Base-by-base conservation (phyloP, 1,284 basidiomycete species). In the Cutaneotrichosporon daszewskae region DNA sequence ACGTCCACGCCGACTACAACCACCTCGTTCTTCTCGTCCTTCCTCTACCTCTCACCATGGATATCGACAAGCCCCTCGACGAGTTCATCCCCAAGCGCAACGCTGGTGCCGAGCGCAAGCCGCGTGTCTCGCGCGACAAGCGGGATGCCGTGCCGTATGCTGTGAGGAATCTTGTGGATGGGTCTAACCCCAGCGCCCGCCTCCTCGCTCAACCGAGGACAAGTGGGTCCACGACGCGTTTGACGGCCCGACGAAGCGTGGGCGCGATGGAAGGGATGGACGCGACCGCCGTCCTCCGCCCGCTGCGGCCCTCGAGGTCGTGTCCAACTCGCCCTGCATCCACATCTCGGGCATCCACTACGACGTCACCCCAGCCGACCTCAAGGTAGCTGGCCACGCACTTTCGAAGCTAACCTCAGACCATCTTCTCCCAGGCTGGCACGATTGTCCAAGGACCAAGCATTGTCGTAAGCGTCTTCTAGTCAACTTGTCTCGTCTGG, bases 391-490 rank as follows among this genome's bases (percentile, higher is more conserved):
- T 11, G 14, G 6, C 10, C 12, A 1, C 32, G 14, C 23, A 23
- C 12, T 13, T 16, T 13, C 9, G 11, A 9, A 20, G 26, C 44
- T 40, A 20, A 36, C 29, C 5, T 9, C 34, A 94, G 89, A 76
- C 78, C 69, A 89, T 96, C 58, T 97, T 96, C 76, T 83, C 85
- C 56, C 82, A 87, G 70, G 84, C 89, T 68, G 92, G 91, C 73
- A 87, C 86, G 71, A 82, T 97, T 67, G 79, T 85, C 64, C 82
- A 85, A 72, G 86, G 89, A 74, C 90, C 91, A 72, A 76, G 81
- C 72, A 92, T 96, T 75, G 88, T 84, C 83, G 91, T 96, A 72
- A 73, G 75, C 67, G 60, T 65, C 52, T 66, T n/a, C n/a, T n/a
- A n/a, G n/a, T n/a, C n/a, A 44, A 22, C 18, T 20, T 23, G 33